Base-by-base conservation (phyloP, 139 green algal species). In the Gonium pectorale region DNA sequence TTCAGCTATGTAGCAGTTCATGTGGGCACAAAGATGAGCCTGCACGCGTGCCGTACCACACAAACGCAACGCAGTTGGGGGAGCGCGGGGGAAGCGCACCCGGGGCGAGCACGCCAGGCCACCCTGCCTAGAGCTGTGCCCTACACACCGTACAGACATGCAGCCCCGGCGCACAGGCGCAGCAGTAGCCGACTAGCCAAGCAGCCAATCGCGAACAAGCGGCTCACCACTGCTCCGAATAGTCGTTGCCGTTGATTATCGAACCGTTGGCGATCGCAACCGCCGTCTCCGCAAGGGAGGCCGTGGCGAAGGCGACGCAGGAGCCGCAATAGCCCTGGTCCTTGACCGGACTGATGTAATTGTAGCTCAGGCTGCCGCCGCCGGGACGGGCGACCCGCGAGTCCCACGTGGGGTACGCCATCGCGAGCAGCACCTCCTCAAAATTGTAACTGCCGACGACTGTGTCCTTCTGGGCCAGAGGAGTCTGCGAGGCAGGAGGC, bases 251-350 rank as follows among this genome's bases (percentile, higher is more conserved):
- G 46, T 78, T 78, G 11, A 27, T 17, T 3, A 44, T 7, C 7
- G 13, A 64, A n/a, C n/a, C 8, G n/a, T 46, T 63, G 29, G 29
- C 44, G 1, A 29, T n/a, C 2, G 15, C 69, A 8, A 78, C 46
- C 7, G 69, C 69, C 15, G 69, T 44, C 69, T 78, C 69, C 5
- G 69, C 69, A 1, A 31, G 29, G n/a, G 37, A 44, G 13, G 69
- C 44, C 4, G 49, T 5, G 69, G 69, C 69, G 64, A 95, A 95
- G 0, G 92, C 86, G 89, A 90, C 94, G 88, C 92, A 95, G 26
- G 89, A 94, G 6, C 92, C 92, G 78, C 92, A 95, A 79, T 78
- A 66, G 56, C 54, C 60, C 66, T 95, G 92, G 80, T 94, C 92
- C 71, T 94, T 94, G 29, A 93, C 86, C 52, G 87, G 87, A 15